phyloP scores from a whole-genome alignment of 805 yeast species.

The Yarrowia divulgata region DNA sequence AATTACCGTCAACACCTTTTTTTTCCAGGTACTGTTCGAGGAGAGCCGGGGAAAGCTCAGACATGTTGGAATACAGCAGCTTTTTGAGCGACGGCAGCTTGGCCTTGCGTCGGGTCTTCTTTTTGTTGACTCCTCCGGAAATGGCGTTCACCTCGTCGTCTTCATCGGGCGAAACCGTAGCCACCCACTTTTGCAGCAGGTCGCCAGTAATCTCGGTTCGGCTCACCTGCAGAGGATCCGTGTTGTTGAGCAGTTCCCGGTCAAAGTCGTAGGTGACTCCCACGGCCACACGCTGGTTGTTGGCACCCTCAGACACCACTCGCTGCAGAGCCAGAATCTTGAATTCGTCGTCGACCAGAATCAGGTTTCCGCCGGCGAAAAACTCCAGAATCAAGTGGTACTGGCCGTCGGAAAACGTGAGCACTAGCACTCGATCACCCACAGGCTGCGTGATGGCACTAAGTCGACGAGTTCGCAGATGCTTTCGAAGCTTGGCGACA shows the following conservation, averaged over 20 bases:
- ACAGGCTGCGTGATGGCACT: slow-evolving; percentile 76
- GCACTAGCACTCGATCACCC: slow-evolving; percentile 81
- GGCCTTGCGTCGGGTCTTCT: slow-evolving; percentile 40
- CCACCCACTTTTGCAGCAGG: slow-evolving; percentile 17
- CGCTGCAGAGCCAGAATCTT: slow-evolving; percentile 79
- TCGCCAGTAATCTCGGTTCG: slow-evolving; percentile 8
- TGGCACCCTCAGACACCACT: slow-evolving; percentile 75
- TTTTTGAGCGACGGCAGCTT: slow-evolving; percentile 66
- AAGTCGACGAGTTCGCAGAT: slow-evolving; percentile 78
- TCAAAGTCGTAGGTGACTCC: slow-evolving; percentile 67
- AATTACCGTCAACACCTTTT: slow-evolving; percentile 57
- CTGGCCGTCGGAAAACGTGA: slow-evolving; percentile 85
- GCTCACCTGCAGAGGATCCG: slow-evolving; percentile 20
- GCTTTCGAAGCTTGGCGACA: slow-evolving; percentile 85
- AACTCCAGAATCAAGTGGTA: slow-evolving; percentile 82
- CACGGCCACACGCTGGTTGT: slow-evolving; percentile 68
- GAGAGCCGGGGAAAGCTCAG: slow-evolving; percentile 81
- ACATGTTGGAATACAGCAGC: slow-evolving; percentile 67
- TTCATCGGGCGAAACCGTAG: slow-evolving; percentile 7
- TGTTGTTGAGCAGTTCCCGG: slow-evolving; percentile 9
- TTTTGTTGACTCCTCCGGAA: slow-evolving; percentile 20
- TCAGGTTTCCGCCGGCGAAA: slow-evolving; percentile 92
- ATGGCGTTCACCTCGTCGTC: slow-evolving; percentile 36
- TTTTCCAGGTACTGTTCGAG: slow-evolving; percentile 64
- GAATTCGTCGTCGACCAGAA: slow-evolving; percentile 72